phyloP scores from a whole-genome alignment of 78 protist genomes.

The Dictyostelium capitatum region DNA sequence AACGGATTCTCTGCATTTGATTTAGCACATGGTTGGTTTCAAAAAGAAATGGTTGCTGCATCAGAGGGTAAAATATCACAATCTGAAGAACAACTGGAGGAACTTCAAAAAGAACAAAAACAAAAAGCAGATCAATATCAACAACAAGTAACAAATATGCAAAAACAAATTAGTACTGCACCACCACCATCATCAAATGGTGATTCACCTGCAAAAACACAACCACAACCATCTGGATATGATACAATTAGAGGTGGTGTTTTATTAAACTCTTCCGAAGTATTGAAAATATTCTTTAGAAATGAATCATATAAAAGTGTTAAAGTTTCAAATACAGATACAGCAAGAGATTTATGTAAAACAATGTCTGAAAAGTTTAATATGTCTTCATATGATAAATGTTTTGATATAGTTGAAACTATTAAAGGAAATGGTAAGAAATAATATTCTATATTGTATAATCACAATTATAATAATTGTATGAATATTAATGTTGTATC shows the following conservation, averaged over 20 bases:
- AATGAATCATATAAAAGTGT: slow-evolving; percentile 34
- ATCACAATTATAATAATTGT: neutral
- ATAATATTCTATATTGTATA: neutral
- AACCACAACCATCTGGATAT: neutral
- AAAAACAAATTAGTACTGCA: neutral
- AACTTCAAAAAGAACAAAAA: slow-evolving; percentile 4
- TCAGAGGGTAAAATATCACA: slow-evolving; percentile 42
- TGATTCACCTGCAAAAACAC: neutral
- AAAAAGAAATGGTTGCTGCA: slow-evolving; percentile 69
- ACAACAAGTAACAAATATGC: neutral
- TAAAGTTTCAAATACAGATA: slow-evolving; percentile 25
- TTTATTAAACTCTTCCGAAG: slow-evolving; percentile 14
- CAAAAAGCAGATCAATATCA: slow-evolving; percentile 5
- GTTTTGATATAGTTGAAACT: slow-evolving; percentile 59
- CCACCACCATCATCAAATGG: neutral
- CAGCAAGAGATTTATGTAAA: slow-evolving; percentile 55
- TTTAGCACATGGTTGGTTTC: slow-evolving; percentile 73
- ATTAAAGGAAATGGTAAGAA: slow-evolving; percentile 33
- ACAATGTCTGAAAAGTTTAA: slow-evolving; percentile 61
- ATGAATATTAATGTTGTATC: too few species aligned
- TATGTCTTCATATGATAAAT: slow-evolving; percentile 69
- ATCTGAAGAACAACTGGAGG: slow-evolving; percentile 15
- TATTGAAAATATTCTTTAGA: slow-evolving; percentile 48
- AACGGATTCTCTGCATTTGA: slow-evolving; percentile 59
- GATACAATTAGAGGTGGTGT: slow-evolving; percentile 28